Evolutionary conservation across 140 eudicot genomes (phyloP), one percentile per base, ranked within the genome.

Genomic region (Stevia rebaudiana): DNA sequence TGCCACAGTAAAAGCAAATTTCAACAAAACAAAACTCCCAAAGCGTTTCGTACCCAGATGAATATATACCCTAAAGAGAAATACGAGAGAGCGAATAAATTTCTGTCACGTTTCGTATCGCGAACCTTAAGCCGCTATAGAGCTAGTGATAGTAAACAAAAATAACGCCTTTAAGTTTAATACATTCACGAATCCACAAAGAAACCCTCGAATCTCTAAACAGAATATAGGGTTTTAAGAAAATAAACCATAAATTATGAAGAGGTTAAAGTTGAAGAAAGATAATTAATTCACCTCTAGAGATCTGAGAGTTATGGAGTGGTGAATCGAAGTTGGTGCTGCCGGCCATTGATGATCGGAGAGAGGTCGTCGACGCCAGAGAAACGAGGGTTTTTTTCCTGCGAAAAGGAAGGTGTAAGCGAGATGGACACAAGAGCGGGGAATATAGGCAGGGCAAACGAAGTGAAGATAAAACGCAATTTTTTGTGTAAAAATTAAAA

Each of bases 301-400:
- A 76, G 85, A 79, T 79, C 84, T 78, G 85, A 65, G 48, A 39
- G 65, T 59, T 47, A 62, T 78, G 81, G 21, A 37, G 75, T 30
- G 71, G 71, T 49, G 80, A 67, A 56, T 75, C 80, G 67, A 78
- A 64, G 40, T 39, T 62, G 25, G 76, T 65, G 33, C 57, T 72
- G 79, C 51, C 68, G 37, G 84, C 83, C 86, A 85, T 74, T 61
- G 86, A 74, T 67, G 80, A 71, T 71, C 68, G 64, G 60, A 63
- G 44, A 28, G 48, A 46, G 67, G 36, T 61, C 39, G 52, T 64
- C 44, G 72, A 70, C 74, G 67, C 43, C 73, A 44, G 66, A 71
- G 76, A 61, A 54, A 69, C 15, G 44, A 68, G 72, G 69, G 65
- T 71, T 69, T 70, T 50, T 56, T 68, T 74, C 57, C 65, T 73